Evolutionary conservation across 257 asterid species (phyloP), one percentile per base, ranked within the genome.

Genomic region (Echites panduratus): DNA sequence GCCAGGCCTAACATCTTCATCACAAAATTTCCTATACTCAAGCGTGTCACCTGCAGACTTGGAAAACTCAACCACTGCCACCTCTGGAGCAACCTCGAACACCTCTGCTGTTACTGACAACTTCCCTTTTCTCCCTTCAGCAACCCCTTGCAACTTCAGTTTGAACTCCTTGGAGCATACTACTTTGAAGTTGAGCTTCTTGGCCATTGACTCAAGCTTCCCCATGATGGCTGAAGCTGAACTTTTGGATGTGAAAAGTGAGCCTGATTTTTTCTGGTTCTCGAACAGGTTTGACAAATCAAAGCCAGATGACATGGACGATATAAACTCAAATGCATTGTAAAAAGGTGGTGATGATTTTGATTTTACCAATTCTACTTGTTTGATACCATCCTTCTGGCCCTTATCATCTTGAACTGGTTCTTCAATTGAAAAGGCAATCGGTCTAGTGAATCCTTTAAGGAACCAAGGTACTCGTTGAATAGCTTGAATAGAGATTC

Each of bases 11-110:
- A 80, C 80, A 16, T 87, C 96, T 62, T 92, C 97, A 57, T 87
- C 96, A 14, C 89, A 92, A 2, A 92, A 82, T 79, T 86, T 90
- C 81, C 19, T 73, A 69, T 92, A 92, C 88, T 92, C 98, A 13
- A 90, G 73, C 8, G 98, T 90, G 77, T 92, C 98, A 12, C 98
- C 98, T 7, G 88, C 77, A 14, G 88, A 81, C 79, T 88, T 90
- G 3, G 96, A 87, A 65, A 92, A 83, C 59, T 89, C 97, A 53
- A 90, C 96, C 77, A 92, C 92, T 24, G 95, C 85, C 80, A 92
- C 88, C 78, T 89, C 95, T 69, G 90, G 92, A 38, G 88, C 95
- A 78, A 87, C 89, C 85, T 86, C 85, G 75, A 86, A 86, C 71
- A 83, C 88, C 81, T 85, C 87, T 0, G 87, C 87, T 0, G 85